Evolutionary conservation across 2,329 filamentous ascomycete species (phyloP), one percentile per base, ranked within the genome.

Genomic region (Scedosporium dehoogii): DNA sequence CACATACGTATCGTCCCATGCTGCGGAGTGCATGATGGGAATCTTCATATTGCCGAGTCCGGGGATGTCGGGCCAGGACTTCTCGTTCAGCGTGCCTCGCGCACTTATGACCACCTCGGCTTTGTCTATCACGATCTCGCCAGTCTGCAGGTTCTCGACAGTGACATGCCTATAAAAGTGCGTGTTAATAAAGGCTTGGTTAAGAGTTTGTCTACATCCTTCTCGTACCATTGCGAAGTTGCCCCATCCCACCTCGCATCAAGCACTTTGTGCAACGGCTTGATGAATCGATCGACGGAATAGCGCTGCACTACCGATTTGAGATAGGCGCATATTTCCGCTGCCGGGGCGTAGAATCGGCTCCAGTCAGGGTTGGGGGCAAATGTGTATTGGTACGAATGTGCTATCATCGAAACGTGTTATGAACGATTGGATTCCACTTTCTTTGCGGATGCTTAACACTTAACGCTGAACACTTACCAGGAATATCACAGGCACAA

Each of bases 351-450:
- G 65, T 83, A 84, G 44, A 82, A 76, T 21, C 75, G 70, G 7
- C 77, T 79, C 81, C 81, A 84, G 63, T 79, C 68, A 3, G 81
- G 78, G 62, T 84, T 84, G 0, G 81, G 81, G 27, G 80, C 79
- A 69, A 81, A 84, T 0, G 80, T 75, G 67, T 81, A 83, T 64
- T 81, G 81, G 67, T 84, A 84, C 6, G 80, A 81, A 65, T 84
- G 81, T 6, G 78, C 74, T 70, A 66, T 12, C n/a, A 16, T 12
- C 4, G 1, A 10, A 14, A 3, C 38, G n/a, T 58, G n/a, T 38
- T 7, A 16, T 9, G n/a, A 41, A 12, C 4, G 27, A 44, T 2
- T 12, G 3, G 27, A 44, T 2, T 12, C n/a, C 10, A 16, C 29
- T 33, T 9, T 33, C 6, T 33, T 33, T 7, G 29, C 29, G 2